Evolutionary conservation across 768 basidiomycete species (phyloP), one percentile per base, ranked within the genome.

Genomic region (Termitomyces sp.): DNA sequence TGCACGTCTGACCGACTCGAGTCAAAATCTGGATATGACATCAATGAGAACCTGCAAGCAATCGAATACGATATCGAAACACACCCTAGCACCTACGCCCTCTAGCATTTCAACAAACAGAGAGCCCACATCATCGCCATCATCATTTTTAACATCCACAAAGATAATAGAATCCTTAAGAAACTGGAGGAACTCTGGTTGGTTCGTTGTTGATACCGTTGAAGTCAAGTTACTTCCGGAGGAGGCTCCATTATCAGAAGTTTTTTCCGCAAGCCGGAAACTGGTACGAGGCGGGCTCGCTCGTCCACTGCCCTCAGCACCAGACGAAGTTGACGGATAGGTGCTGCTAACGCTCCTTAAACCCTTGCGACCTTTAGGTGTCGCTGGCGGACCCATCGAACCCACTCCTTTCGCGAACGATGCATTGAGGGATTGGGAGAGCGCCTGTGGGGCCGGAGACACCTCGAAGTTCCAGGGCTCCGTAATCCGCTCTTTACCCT

Each of bases 81-180:
- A 19, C 60, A 94, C 94, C 77, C 82, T 83, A 43, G 94, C 94
- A 19, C 94, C 94, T 10, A 94, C 72, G 30, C 78, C 78, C 61
- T 81, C 81, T 61, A 95, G 69, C 87, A 94, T 91, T 47, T 94
- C 89, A 14, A 86, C 80, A 63, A 95, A 95, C 62, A 93, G 70
- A 25, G 80, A 80, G 0, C 89, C 86, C 0, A 89, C 90, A 63
- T 95, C 88, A 42, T 88, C 86, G 1, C 90, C 88, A 53, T 88
- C 85, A 52, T 91, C 90, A 0, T 89, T 91, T 56, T 86, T 84
- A 27, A 96, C 90, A 65, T 95, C 94, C 47, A 95, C 92, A 63
- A 91, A 94, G 9, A 93, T 84, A 2, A 80, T 78, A 54, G 92
- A 94, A 12, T 83, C 81, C 54, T 85, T 83, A 57, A 95, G 73